Conservation (phyloP, 495 filamentous ascomycete species). For the Patellaria atrata region DNA sequence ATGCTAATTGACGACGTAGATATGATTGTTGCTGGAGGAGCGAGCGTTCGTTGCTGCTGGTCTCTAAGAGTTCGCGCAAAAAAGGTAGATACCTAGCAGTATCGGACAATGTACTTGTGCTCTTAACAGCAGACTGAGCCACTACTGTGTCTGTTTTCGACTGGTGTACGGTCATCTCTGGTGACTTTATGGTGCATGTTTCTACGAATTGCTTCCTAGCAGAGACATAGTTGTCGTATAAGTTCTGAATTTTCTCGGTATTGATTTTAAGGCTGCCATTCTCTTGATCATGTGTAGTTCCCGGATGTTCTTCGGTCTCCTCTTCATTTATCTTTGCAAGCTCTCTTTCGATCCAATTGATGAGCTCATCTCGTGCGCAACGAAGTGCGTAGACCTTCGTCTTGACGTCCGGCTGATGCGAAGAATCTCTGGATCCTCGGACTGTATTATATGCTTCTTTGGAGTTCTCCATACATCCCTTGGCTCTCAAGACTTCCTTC, state of each 20-base stretch:
- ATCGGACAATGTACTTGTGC: too few species aligned
- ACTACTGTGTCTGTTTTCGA: too few species aligned
- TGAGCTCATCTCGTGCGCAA: slow-evolving; percentile 22
- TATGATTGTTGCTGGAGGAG: slow-evolving; percentile 15
- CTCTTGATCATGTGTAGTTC: background rate
- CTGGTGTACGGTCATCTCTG: too few species aligned
- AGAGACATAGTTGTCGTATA: slow-evolving; percentile 1
- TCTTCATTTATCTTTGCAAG: slow-evolving; percentile 20
- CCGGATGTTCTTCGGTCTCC: slow-evolving; percentile 13
- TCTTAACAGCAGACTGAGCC: too few species aligned
- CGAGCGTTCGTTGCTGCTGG: slow-evolving; percentile 7
- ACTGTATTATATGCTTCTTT: slow-evolving; percentile 3
- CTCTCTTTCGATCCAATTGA: slow-evolving; percentile 24
- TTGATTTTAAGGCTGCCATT: background rate
- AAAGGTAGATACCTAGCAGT: too few species aligned
- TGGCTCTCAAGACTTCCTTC: slow-evolving; percentile 15
- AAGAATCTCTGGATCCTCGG: background rate
- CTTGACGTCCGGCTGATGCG: background rate
- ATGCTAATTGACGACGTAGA: slow-evolving; percentile 19
- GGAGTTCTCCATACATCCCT: slow-evolving; percentile 9
- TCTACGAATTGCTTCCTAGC: too few species aligned
- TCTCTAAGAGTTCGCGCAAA: slow-evolving; percentile 4
- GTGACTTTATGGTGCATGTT: too few species aligned
- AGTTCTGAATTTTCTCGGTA: background rate
- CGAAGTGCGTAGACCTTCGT: slow-evolving; percentile 20